Percentiles rank a stretch among this genome's conserved stretches.
Conservation (phyloP, 495 filamentous ascomycete genomes). For the Penicillium samsonianum region DNA sequence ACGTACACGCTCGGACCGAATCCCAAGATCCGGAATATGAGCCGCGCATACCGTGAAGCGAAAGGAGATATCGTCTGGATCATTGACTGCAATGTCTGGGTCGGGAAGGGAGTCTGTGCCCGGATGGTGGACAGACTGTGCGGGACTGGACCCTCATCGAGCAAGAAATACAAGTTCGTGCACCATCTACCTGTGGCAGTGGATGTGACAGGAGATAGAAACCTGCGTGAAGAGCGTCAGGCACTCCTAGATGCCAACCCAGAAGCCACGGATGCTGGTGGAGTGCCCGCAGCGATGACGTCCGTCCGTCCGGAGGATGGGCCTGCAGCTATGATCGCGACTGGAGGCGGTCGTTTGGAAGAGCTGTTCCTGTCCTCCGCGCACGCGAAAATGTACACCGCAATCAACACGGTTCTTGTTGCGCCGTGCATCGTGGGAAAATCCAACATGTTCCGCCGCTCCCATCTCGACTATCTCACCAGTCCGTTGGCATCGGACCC, state of each 20-base stretch:
- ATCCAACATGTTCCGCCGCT: slow-evolving; percentile 95
- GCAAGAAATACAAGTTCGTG: slow-evolving; percentile 83
- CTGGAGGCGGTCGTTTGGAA: slow-evolving; percentile 81
- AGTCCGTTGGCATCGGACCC: slow-evolving; percentile 38
- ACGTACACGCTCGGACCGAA: slow-evolving; percentile 79
- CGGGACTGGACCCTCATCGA: slow-evolving; percentile 55
- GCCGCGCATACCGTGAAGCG: slow-evolving; percentile 90
- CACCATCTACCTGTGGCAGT: slow-evolving; percentile 90
- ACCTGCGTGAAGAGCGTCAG: slow-evolving; percentile 41
- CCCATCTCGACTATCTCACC: slow-evolving; percentile 84
- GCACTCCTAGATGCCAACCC: slow-evolving; percentile 39
- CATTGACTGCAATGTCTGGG: slow-evolving; percentile 96
- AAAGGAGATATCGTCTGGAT: slow-evolving; percentile 93
- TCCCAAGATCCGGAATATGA: slow-evolving; percentile 97
- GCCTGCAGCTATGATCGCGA: slow-evolving; percentile 31
- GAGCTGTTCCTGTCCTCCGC: slow-evolving; percentile 92
- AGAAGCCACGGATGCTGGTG: slow-evolving; percentile 11
- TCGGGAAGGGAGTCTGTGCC: slow-evolving; percentile 72
- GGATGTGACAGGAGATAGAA: slow-evolving; percentile 56
- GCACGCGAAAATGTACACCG: slow-evolving; percentile 97
- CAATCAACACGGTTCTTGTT: slow-evolving; percentile 89
- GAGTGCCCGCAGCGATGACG: slow-evolving; percentile 7
- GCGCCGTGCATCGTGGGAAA: slow-evolving; percentile 96
- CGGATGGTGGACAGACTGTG: slow-evolving; percentile 86
- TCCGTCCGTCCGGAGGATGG: slow-evolving; percentile 28